Evolutionary conservation across 2,329 filamentous ascomycete species (phyloP).

Genomic region (Aureobasidium pullulans): DNA sequence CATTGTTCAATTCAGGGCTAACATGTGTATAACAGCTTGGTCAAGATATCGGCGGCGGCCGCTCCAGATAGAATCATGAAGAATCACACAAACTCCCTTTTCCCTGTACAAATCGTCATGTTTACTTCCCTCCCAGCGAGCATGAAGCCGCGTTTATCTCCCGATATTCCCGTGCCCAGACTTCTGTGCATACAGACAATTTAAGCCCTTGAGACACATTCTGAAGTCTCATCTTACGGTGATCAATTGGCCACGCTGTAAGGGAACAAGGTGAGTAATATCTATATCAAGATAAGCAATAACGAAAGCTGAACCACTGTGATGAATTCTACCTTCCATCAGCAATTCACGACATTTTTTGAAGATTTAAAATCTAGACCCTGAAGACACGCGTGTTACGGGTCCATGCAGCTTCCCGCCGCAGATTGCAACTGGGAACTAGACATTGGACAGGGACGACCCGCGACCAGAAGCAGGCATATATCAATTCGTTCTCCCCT

Average conservation of each 20-base stretch:
- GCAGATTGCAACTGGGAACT: no score
- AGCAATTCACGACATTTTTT: neutral
- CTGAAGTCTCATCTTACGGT: neutral
- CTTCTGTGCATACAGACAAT: neutral
- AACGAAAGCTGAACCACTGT: neutral
- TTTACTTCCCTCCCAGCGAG: neutral
- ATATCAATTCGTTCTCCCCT: no score
- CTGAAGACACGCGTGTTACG: neutral
- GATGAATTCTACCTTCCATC: no score
- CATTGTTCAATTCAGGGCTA: conserved; percentile 4
- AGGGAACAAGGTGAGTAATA: neutral
- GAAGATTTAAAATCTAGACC: no score
- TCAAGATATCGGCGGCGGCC: conserved; percentile 45
- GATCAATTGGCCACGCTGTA: neutral
- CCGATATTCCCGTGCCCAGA: neutral
- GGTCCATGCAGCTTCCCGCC: neutral
- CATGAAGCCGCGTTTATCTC: neutral
- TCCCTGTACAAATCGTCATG: neutral
- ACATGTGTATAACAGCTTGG: conserved; percentile 30
- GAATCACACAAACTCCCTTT: neutral
- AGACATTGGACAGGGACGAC: no score
- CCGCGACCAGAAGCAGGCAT: no score
- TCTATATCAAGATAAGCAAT: neutral
- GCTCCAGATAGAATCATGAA: conserved; percentile 27
- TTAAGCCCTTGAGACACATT: neutral